Percentiles rank a stretch among this genome's conserved stretches.
These are phyloP conservation scores for Amanita rubescens DNA, from an alignment of 768 basidiomycete species.

Conservation along the genomic window DNA sequence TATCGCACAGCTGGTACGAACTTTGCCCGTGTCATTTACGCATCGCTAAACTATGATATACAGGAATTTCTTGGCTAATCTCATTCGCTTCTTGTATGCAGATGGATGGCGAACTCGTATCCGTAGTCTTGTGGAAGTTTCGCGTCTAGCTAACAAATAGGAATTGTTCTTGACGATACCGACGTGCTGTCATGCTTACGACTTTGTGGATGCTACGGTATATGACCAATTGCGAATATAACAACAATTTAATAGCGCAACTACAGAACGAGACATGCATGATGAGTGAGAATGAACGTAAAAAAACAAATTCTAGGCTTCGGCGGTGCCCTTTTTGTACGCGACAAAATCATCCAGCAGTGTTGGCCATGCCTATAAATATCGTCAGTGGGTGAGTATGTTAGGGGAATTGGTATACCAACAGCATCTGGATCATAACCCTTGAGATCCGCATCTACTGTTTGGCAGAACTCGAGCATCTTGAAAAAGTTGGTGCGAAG, in stretches of 20 bases:
- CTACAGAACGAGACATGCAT: not conserved
- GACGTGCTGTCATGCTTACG: not conserved
- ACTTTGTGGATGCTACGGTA: not conserved
- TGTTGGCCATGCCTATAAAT: constrained; percentile 70
- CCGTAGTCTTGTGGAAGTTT: constrained; percentile 32
- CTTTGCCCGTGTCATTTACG: not conserved
- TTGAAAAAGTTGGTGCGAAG: constrained; percentile 18
- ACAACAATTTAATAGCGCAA: not conserved
- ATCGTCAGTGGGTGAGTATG: not conserved
- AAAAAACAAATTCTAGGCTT: not conserved
- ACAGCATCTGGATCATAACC: constrained; percentile 77
- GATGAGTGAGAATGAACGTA: not conserved
- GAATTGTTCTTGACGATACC: not conserved
- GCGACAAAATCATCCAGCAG: constrained; percentile 71
- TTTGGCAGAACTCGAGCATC: constrained; percentile 73
- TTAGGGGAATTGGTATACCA: constrained; percentile 17
- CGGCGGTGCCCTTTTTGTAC: constrained; percentile 43
- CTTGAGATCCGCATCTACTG: constrained; percentile 48
- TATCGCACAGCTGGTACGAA: constrained; percentile 67
- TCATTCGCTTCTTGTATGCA: constrained; percentile 46
- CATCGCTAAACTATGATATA: not conserved
- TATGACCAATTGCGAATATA: not conserved
- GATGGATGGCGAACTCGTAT: constrained; percentile 44
- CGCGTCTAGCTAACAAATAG: constrained; percentile 28
- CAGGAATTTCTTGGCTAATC: constrained; percentile 45